Evolutionary conservation across 2,329 filamentous ascomycete species (phyloP).

Genomic region (Penicillium sp.): DNA sequence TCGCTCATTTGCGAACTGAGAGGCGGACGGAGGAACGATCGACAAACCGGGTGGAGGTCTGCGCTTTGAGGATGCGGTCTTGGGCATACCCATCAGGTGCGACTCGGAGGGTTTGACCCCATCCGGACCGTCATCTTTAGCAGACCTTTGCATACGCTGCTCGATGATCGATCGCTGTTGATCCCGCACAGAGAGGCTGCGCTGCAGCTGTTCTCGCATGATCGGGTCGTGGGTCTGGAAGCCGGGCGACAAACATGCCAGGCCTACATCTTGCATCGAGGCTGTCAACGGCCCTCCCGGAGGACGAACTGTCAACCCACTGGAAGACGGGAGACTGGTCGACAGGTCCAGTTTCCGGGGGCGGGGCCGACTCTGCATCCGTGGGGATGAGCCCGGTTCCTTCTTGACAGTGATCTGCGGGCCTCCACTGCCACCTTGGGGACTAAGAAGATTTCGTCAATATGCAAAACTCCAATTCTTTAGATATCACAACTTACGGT

Average conservation of each 20-base stretch:
- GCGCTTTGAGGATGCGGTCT: conserved; percentile 42
- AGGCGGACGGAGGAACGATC: conserved; percentile 90
- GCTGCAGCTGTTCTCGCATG: conserved; percentile 92
- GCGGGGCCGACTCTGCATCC: conserved; percentile 55
- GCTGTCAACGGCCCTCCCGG: conserved; percentile 68
- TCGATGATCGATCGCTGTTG: conserved; percentile 96
- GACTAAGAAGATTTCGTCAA: conserved; percentile 18
- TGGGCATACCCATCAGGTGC: conserved; percentile 39
- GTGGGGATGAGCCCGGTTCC: conserved; percentile 80
- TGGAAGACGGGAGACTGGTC: conserved; percentile 45
- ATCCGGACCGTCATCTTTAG: conserved; percentile 70
- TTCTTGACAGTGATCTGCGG: conserved; percentile 95
- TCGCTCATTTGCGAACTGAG: conserved; percentile 88
- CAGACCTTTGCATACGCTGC: conserved; percentile 81
- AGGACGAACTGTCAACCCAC: conserved; percentile 62
- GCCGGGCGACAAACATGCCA: conserved; percentile 91
- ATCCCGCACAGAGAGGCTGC: conserved; percentile 88
- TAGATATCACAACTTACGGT: conserved; percentile 46
- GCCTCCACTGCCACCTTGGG: conserved; percentile 47
- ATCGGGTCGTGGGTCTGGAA: conserved; percentile 96
- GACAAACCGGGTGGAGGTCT: conserved; percentile 80
- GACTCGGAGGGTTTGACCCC: conserved; percentile 56
- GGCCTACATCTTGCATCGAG: conserved; percentile 84
- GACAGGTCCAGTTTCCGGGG: conserved; percentile 49
- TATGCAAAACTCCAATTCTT: not conserved